phyloP scores from a whole-genome alignment of 345 rosid genomes.

The Hibiscus mutabilis region DNA sequence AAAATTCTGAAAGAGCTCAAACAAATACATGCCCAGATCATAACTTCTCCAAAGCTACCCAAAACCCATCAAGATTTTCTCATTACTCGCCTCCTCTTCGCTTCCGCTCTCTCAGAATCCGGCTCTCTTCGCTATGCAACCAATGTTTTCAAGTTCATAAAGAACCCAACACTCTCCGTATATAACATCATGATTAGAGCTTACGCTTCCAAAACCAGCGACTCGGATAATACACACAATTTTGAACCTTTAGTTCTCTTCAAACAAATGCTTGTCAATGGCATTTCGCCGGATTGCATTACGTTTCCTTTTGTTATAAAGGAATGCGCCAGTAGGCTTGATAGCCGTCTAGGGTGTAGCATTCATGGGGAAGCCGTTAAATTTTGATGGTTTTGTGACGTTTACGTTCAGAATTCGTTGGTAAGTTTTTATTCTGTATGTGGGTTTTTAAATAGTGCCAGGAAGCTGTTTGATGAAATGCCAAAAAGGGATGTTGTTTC shows the following conservation, averaged over 20 bases:
- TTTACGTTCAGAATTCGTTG: slow-evolving; percentile 44
- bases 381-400: slow-evolving; percentile 29
- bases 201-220: slow-evolving; percentile 20
- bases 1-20: slow-evolving; percentile 32
- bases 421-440: slow-evolving; percentile 26
- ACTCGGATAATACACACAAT: background rate
- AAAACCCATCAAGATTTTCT: slow-evolving; percentile 22
- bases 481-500: slow-evolving; percentile 40
- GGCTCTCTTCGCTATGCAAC: slow-evolving; percentile 39
- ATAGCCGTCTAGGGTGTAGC: slow-evolving; percentile 23
- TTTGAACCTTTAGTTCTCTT: slow-evolving; percentile 24
- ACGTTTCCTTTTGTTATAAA: slow-evolving; percentile 58
- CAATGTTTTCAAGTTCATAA: slow-evolving; percentile 25
- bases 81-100: slow-evolving; percentile 43
- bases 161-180: slow-evolving; percentile 23
- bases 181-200: slow-evolving; percentile 61
- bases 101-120: slow-evolving; percentile 32
- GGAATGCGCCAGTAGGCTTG: slow-evolving; percentile 33
- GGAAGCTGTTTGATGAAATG: slow-evolving; percentile 58
- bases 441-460: slow-evolving; percentile 23
- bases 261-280: slow-evolving; percentile 35
- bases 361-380: slow-evolving; percentile 41
- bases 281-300: slow-evolving; percentile 40
- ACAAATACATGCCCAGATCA: slow-evolving; percentile 39
- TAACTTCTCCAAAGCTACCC: slow-evolving; percentile 24